Evolutionary conservation across 352 stramenopile species (phyloP), one percentile per base, ranked within the genome.

Genomic region (Ophiocytium majus): DNA sequence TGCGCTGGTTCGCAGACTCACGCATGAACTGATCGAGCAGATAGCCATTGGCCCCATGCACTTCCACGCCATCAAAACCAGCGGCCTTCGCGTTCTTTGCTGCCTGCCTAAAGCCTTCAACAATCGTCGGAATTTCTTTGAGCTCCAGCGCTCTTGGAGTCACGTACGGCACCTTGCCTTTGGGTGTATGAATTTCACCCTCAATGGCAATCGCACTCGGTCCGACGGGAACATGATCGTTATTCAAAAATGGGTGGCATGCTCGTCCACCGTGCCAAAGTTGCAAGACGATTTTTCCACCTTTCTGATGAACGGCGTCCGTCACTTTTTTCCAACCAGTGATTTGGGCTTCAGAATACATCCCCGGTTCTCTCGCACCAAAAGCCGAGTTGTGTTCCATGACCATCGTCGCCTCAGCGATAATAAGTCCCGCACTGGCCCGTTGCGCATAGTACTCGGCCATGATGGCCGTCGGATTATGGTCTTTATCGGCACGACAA

Each of bases 1-100:
- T 80, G 1, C 84, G 84, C 81, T 86, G 88, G 90, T 98, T 98
- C 76, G 92, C 91, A 31, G 49, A 81, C 10, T 88, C 90, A 80
- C 95, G 91, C 10, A 97, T 84, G 86, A 88, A 88, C 86, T 97
- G 91, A 86, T 97, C 93, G 66, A 97, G 88, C 64, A 98, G 85
- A 76, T 98, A 98, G 0, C 94, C 94, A 82, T 97, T 95, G 0
- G 92, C 94, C n/a, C n/a, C n/a, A n/a, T n/a, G n/a, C 32, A 97
- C 83, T 83, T 97, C 93, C 31, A 98, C 89, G 28, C 93, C 94
- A 79, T 98, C 94, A 83, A 94, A 97, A 17, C 94, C 94, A 9
- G 93, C 93, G 31, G 91, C 85, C 33, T 93, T 91, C 0, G 91
- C 90, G 28, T 91, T 91, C 31, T 82, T 85, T 0, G 94, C 93